A percentile compares a stretch with the other conserved stretches of the same genome.
These are phyloP conservation scores for Leishmania aethiopica DNA, from an alignment of 208 protist genomes.

Conservation along the genomic window DNA sequence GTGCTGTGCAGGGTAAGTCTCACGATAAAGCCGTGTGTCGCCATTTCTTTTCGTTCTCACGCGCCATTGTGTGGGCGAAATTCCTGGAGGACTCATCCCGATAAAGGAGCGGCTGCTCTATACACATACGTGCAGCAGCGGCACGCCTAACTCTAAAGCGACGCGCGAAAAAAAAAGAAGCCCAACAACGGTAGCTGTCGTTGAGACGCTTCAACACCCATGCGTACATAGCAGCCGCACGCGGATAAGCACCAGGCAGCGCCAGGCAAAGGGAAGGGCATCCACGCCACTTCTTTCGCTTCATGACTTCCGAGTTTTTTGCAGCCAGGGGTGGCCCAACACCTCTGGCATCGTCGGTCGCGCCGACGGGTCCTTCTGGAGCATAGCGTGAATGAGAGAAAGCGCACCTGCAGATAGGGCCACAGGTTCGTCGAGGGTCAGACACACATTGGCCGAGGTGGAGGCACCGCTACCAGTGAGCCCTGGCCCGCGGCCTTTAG, in stretches of 20 bases:
- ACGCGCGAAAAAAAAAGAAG: not conserved
- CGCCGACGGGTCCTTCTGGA: constrained; percentile 60
- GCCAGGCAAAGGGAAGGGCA: too few relatives aligned
- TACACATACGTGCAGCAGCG: not conserved
- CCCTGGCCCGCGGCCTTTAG: not conserved
- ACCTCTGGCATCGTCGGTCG: constrained; percentile 68
- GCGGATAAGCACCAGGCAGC: not conserved
- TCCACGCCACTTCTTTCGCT: not conserved
- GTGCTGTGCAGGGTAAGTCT: not conserved
- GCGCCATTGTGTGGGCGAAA: too few relatives aligned
- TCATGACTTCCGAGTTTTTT: not conserved
- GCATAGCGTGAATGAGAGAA: constrained; percentile 50
- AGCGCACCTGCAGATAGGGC: constrained; percentile 33
- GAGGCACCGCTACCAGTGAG: not conserved
- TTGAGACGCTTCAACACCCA: not conserved
- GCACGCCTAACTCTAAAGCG: not conserved
- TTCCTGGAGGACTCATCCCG: not conserved
- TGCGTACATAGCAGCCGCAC: not conserved
- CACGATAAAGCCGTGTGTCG: not conserved
- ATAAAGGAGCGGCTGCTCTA: not conserved
- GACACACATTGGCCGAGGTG: not conserved
- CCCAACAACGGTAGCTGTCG: not conserved
- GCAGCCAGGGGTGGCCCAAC: constrained; percentile 70
- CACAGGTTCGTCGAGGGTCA: not conserved
- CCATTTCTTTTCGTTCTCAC: too few relatives aligned